phyloP scores from a whole-genome alignment of 2,329 filamentous ascomycete genomes.

The Pseudogymnoascus sp. region DNA sequence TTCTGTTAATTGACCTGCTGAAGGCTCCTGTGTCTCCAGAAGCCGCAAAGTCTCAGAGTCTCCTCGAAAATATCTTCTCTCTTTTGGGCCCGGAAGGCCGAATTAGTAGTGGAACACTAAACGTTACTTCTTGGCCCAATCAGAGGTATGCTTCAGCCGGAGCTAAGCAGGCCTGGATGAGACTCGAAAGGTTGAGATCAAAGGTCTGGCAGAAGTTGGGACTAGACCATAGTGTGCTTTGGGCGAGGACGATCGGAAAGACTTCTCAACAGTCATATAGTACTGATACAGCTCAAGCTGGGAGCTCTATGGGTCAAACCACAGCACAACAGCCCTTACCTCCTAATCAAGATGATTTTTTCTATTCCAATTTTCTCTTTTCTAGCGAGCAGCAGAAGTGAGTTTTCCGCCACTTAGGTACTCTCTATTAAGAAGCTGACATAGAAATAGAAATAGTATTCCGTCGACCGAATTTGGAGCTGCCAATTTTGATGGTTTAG shows the following conservation, averaged over 20 bases:
- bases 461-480: background rate
- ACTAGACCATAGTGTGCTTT: background rate
- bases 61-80: conserved; percentile 20
- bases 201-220: background rate
- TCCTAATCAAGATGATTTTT: background rate
- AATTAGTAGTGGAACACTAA: background rate
- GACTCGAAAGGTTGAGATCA: background rate
- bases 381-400: background rate
- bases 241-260: background rate
- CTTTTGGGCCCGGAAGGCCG: background rate
- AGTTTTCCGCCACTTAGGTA: background rate
- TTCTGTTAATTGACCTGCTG: conserved; percentile 21
- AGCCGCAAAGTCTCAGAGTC: conserved; percentile 16
- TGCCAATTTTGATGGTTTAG: background rate
- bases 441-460: background rate
- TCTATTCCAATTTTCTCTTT: background rate
- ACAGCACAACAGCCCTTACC: background rate
- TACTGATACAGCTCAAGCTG: background rate
- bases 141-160: background rate
- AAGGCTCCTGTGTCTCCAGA: conserved; percentile 19
- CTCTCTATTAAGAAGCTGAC: background rate
- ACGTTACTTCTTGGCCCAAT: background rate
- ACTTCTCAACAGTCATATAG: background rate
- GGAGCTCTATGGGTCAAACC: background rate
- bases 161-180: background rate